Conservation (phyloP, 768 basidiomycete genomes). For the Trametes sanguinea region DNA sequence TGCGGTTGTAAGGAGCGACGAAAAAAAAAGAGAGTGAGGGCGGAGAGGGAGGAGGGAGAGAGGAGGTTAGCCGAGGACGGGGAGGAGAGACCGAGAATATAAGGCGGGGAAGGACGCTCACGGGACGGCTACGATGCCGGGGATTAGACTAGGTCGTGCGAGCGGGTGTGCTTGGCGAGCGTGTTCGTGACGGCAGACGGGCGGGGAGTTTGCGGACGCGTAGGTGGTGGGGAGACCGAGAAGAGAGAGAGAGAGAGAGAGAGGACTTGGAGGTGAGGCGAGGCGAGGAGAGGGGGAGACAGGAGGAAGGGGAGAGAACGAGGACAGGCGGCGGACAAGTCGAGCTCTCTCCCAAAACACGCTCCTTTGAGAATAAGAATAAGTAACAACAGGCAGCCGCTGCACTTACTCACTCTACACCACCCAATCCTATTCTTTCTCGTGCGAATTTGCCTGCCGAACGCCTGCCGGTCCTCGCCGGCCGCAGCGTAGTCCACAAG, state of each 20-base stretch:
- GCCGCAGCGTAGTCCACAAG: neutral
- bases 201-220: neutral
- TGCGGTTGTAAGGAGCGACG: neutral
- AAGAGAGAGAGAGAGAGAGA: neutral
- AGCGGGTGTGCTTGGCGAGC: slow-evolving; percentile 12
- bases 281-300: neutral
- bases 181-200: neutral
- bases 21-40: neutral
- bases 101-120: slow-evolving; percentile 6
- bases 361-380: no score
- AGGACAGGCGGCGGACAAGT: neutral
- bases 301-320: neutral
- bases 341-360: no score
- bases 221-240: neutral
- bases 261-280: neutral
- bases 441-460: slow-evolving; percentile 8
- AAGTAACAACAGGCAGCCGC: no score
- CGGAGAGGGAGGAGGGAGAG: slow-evolving; percentile 3
- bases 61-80: slow-evolving; percentile 4
- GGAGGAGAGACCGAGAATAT: slow-evolving; percentile 3
- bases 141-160: slow-evolving; percentile 5
- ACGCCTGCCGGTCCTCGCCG: neutral
- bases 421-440: neutral
- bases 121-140: slow-evolving; percentile 8
- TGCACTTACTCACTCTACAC: neutral